Percentiles rank a stretch among this genome's conserved stretches.
Conservation (phyloP, 2,329 filamentous ascomycete genomes). For the Diaporthe sp. region DNA sequence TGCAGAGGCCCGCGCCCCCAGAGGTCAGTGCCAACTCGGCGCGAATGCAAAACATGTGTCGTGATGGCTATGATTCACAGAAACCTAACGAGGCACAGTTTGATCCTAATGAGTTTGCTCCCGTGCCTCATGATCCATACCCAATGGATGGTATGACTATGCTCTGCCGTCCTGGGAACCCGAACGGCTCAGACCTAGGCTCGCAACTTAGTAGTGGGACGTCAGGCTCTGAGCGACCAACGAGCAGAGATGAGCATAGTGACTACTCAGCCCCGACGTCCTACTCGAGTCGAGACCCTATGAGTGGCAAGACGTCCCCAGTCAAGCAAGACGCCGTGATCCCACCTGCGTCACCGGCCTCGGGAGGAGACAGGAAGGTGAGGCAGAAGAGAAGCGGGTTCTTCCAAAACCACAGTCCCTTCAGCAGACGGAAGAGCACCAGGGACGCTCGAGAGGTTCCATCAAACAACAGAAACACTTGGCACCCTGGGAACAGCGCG, state of each 20-base stretch:
- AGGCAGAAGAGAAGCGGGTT: conserved; percentile 84
- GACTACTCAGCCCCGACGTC: conserved; percentile 93
- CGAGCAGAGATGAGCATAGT: conserved; percentile 89
- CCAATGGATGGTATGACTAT: conserved; percentile 98
- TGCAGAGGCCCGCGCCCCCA: conserved; percentile 33
- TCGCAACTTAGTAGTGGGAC: conserved; percentile 53
- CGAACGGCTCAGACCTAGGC: conserved; percentile 74
- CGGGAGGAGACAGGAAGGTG: conserved; percentile 75
- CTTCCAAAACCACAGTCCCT: conserved; percentile 93
- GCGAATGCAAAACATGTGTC: conserved; percentile 38
- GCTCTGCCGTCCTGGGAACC: conserved; percentile 81
- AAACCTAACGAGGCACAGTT: conserved; percentile 53
- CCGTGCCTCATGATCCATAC: conserved; percentile 92
- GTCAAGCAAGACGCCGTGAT: conserved; percentile 70
- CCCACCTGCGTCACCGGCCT: conserved; percentile 52
- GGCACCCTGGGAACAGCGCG: conserved; percentile 57
- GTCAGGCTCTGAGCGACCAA: conserved; percentile 76
- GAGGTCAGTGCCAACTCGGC: conserved; percentile 39
- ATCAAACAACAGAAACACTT: conserved; percentile 69
- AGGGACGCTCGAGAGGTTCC: conserved; percentile 81
- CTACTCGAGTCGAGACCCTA: conserved; percentile 86
- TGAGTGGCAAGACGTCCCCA: conserved; percentile 81
- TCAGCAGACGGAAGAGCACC: conserved; percentile 87
- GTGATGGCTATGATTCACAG: conserved; percentile 41
- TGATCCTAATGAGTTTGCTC: conserved; percentile 72